Conservation (phyloP, 371 early-diverging fungal species). For the Funneliformis caledonium region DNA sequence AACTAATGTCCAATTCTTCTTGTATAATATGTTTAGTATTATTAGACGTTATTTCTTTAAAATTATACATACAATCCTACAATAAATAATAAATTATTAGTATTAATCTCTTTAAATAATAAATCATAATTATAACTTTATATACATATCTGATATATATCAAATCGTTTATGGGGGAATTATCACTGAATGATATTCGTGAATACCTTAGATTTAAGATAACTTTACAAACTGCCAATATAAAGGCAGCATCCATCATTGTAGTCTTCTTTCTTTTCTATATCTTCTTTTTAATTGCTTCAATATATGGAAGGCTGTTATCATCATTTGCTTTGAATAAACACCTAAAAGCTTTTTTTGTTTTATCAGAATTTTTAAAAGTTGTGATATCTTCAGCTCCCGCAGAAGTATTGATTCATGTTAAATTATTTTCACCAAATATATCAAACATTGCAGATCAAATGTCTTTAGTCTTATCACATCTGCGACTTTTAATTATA, state of each 20-base stretch:
- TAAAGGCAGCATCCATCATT: background rate
- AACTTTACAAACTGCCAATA: background rate
- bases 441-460: background rate
- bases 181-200: background rate
- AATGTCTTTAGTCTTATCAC: background rate
- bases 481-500: no score
- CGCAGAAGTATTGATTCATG: background rate
- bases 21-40: background rate
- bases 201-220: background rate
- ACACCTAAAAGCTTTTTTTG: no score
- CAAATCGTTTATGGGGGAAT: no score
- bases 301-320: no score
- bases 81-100: background rate
- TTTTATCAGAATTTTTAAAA: no score
- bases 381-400: no score
- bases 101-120: background rate
- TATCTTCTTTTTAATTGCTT: background rate
- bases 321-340: no score
- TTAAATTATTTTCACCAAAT: slow-evolving; percentile 7
- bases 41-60: background rate
- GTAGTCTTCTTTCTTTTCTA: background rate
- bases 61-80: no score
- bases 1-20: background rate
- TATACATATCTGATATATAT: no score
- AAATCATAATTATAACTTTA: no score